A percentile compares a stretch with the other conserved stretches of the same genome.
Conservation (phyloP, 2,329 filamentous ascomycete genomes). For the Diaporthe helianthi region DNA sequence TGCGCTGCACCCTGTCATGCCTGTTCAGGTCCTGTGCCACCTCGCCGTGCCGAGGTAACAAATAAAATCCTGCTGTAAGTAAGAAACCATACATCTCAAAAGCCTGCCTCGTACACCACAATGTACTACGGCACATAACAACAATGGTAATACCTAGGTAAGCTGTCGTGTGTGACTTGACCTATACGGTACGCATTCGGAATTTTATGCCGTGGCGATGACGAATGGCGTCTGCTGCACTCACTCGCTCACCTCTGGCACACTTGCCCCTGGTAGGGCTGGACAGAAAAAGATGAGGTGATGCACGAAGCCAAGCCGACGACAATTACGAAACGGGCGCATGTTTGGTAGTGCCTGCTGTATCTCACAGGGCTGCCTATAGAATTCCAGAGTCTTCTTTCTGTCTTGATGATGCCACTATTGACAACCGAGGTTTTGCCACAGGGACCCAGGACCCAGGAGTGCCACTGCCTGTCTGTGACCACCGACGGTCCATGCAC, state of each 20-base stretch:
- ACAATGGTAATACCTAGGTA: too few relatives aligned
- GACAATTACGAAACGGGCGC: neutral
- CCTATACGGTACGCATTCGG: neutral
- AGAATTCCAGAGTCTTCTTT: neutral
- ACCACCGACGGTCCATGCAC: neutral
- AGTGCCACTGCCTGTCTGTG: neutral
- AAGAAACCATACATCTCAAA: neutral
- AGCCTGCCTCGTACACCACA: neutral
- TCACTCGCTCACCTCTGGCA: neutral
- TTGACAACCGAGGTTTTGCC: neutral
- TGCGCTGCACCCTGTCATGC: neutral
- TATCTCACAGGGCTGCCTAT: neutral
- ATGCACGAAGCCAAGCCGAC: slow-evolving; percentile 2
- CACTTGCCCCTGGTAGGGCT: slow-evolving; percentile 10
- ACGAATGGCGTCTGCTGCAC: neutral
- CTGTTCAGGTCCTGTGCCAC: neutral
- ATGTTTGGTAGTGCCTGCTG: slow-evolving; percentile 6
- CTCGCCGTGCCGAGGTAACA: slow-evolving; percentile 8
- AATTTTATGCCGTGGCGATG: slow-evolving; percentile 10
- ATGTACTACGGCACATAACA: neutral
- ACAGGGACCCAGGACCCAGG: neutral
- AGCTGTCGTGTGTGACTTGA: neutral
- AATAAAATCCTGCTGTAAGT: neutral
- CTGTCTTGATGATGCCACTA: neutral
- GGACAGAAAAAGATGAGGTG: neutral